These are phyloP conservation scores for Ogataea corticis DNA, from an alignment of 805 yeast species.

Conservation along the genomic window DNA sequence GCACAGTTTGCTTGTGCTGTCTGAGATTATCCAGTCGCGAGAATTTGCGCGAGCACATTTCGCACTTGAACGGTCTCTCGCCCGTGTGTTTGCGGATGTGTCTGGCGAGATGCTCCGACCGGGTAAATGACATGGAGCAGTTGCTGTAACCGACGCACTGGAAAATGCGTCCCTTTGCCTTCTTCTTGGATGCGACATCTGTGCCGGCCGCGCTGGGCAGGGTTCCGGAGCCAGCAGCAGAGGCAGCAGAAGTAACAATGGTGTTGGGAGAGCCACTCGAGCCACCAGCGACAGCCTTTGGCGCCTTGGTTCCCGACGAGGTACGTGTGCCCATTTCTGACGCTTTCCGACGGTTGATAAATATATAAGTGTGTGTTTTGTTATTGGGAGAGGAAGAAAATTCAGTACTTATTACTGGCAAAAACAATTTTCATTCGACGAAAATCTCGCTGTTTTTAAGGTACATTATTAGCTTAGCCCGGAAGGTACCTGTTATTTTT, in stretches of 20 bases:
- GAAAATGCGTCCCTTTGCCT: constrained; percentile 64
- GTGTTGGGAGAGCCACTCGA: no score
- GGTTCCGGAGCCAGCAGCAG: background rate
- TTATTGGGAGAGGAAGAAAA: background rate
- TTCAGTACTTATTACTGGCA: no score
- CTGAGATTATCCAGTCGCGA: constrained; percentile 84
- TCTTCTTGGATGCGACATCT: constrained; percentile 30
- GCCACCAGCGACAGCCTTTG: background rate
- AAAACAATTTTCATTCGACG: constrained; percentile 5
- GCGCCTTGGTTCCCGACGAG: constrained; percentile 1
- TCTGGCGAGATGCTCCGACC: constrained; percentile 90
- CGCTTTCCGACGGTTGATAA: background rate
- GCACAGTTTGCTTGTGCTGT: constrained; percentile 89
- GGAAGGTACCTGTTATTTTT: background rate
- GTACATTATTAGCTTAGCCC: background rate
- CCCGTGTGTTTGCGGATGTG: constrained; percentile 94
- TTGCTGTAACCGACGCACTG: constrained; percentile 85
- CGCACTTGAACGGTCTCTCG: constrained; percentile 88
- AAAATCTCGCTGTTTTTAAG: constrained; percentile 7
- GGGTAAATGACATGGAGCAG: constrained; percentile 84
- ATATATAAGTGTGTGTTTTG: background rate
- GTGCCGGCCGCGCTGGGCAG: background rate
- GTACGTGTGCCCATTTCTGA: constrained; percentile 4
- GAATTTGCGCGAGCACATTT: constrained; percentile 75
- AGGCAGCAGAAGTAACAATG: background rate